Evolutionary conservation across 164 flowering plant genomes (phyloP).

Genomic region (Warburgia ugandensis): DNA sequence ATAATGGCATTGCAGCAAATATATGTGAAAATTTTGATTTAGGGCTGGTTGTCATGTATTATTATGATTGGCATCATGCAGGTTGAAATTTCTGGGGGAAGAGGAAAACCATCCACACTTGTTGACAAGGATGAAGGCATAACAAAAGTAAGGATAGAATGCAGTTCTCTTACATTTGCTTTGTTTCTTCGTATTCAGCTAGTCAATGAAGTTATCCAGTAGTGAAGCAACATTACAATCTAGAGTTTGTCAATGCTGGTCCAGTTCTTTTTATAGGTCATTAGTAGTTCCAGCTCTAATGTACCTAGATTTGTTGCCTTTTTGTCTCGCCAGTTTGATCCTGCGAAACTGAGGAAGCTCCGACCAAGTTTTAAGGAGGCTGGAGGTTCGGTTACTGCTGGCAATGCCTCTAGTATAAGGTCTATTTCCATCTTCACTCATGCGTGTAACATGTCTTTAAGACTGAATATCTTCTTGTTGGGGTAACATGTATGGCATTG

Average conservation of each 20-base stretch:
- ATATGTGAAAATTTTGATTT: not conserved
- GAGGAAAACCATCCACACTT: constrained; percentile 50
- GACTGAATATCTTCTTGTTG: no score
- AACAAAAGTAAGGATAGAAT: constrained; percentile 42
- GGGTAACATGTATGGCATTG: no score
- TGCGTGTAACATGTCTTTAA: not conserved
- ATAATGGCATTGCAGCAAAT: not conserved
- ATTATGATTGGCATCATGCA: constrained; percentile 14
- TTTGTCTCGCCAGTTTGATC: constrained; percentile 64
- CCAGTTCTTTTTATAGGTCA: not conserved
- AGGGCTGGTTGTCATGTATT: not conserved
- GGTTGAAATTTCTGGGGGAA: constrained; percentile 64
- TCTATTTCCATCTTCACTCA: constrained; percentile 9
- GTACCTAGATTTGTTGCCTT: not conserved
- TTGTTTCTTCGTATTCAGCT: not conserved
- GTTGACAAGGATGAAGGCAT: constrained; percentile 72
- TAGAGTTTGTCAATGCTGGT: not conserved
- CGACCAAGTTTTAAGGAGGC: constrained; percentile 78
- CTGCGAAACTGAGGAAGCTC: constrained; percentile 74
- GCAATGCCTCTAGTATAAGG: constrained; percentile 97
- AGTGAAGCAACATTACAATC: not conserved
- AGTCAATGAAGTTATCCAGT: not conserved
- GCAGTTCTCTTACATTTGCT: not conserved
- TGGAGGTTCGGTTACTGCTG: constrained; percentile 94
- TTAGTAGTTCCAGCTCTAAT: not conserved